A percentile compares a stretch with the other conserved stretches of the same genome.
Conservation (phyloP, 495 filamentous ascomycete genomes). For the Cercophora scortea region DNA sequence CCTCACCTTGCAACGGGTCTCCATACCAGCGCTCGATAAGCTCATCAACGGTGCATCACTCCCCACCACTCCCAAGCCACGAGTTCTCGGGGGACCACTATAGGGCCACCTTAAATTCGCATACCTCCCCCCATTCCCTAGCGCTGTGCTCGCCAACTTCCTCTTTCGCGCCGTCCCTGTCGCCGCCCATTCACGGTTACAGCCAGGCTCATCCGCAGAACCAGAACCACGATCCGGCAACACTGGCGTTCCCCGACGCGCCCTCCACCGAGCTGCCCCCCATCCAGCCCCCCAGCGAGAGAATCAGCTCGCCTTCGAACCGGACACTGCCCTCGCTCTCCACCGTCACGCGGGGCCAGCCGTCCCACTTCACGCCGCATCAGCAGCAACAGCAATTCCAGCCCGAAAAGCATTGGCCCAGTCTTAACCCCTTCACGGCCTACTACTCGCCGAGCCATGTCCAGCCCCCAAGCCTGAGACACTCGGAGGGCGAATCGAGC, state of each 20-base stretch:
- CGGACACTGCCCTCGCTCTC: slow-evolving; percentile 35
- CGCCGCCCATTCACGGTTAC: background rate
- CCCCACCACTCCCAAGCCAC: background rate
- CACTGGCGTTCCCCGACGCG: slow-evolving; percentile 25
- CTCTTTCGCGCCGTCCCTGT: background rate
- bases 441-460: slow-evolving; percentile 41
- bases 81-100: background rate
- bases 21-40: background rate
- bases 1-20: background rate
- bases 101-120: background rate
- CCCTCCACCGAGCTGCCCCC: slow-evolving; percentile 35
- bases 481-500: slow-evolving; percentile 26
- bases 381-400: slow-evolving; percentile 2
- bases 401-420: slow-evolving; percentile 35
- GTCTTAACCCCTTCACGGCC: slow-evolving; percentile 44
- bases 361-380: slow-evolving; percentile 12
- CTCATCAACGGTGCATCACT: background rate
- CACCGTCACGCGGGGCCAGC: slow-evolving; percentile 26
- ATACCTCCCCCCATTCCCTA: background rate
- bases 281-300: slow-evolving; percentile 25
- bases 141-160: background rate
- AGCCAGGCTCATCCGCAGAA: slow-evolving; percentile 1
- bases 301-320: slow-evolving; percentile 1
- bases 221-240: slow-evolving; percentile 31
- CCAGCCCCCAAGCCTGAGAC: slow-evolving; percentile 23